Evolutionary conservation across 108 stramenopile genomes (phyloP).

Genomic region (Skeletonema tropicum): DNA sequence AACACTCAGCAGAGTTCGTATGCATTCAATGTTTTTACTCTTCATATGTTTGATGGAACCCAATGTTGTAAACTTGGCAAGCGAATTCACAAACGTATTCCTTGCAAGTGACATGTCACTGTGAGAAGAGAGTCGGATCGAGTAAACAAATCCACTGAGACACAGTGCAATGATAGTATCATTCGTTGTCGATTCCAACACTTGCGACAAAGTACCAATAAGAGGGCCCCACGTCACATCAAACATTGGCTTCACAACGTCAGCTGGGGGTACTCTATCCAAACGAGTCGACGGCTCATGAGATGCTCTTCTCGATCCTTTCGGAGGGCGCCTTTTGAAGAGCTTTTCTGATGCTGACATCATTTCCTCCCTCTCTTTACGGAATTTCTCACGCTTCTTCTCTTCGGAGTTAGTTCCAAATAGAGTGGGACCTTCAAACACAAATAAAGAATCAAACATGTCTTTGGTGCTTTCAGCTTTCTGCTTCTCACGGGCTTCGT

Average conservation of each 20-base stretch:
- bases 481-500: slow-evolving; percentile 74
- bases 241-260: slow-evolving; percentile 94
- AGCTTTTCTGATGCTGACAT: slow-evolving; percentile 84
- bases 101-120: slow-evolving; percentile 86
- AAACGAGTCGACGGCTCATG: slow-evolving; percentile 13
- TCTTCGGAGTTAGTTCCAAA: slow-evolving; percentile 72
- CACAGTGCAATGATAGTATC: slow-evolving; percentile 81
- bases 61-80: slow-evolving; percentile 94
- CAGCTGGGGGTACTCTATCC: slow-evolving; percentile 69
- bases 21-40: slow-evolving; percentile 92
- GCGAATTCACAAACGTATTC: slow-evolving; percentile 94
- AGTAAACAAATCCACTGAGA: slow-evolving; percentile 87
- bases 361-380: slow-evolving; percentile 95
- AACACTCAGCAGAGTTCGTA: slow-evolving; percentile 90
- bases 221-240: slow-evolving; percentile 99
- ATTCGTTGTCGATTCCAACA: slow-evolving; percentile 82
- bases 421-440: slow-evolving; percentile 70
- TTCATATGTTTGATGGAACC: slow-evolving; percentile 94
- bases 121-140: slow-evolving; percentile 78
- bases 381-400: slow-evolving; percentile 78
- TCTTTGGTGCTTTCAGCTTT: slow-evolving; percentile 46
- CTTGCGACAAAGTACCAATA: slow-evolving; percentile 92
- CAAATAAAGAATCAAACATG: slow-evolving; percentile 62
- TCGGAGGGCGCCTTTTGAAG: slow-evolving; percentile 50
- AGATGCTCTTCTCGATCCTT: slow-evolving; percentile 12